A percentile compares a stretch with the other conserved stretches of the same genome.
phyloP scores from a whole-genome alignment of 1,139 yeast genomes.

The Kurtzmaniella quercitrusa region DNA sequence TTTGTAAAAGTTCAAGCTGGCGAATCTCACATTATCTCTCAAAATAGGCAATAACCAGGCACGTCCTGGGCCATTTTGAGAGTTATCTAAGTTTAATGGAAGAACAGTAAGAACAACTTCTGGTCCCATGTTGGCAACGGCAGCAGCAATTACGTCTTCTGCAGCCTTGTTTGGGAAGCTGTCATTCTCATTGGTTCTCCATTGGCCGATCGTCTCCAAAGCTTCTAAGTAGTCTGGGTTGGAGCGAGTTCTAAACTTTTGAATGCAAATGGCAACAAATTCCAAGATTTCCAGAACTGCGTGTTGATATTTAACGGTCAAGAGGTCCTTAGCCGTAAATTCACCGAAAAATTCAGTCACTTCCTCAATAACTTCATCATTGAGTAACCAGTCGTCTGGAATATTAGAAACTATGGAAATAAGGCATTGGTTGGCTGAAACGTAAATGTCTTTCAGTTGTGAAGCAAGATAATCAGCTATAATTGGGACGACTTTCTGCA shows the following conservation, averaged over 20 bases:
- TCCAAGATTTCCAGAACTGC: constrained; percentile 76
- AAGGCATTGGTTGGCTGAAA: constrained; percentile 82
- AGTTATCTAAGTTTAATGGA: constrained; percentile 64
- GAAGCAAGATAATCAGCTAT: constrained; percentile 63
- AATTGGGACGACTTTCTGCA: constrained; percentile 55
- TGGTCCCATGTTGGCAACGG: constrained; percentile 81
- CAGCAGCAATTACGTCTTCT: constrained; percentile 76
- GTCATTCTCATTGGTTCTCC: constrained; percentile 77
- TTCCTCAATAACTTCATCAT: constrained; percentile 53
- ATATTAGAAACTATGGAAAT: constrained; percentile 69
- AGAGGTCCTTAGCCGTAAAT: constrained; percentile 50
- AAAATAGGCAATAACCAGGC: constrained; percentile 95
- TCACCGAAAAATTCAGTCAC: constrained; percentile 46
- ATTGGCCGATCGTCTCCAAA: constrained; percentile 72
- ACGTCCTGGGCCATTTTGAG: constrained; percentile 56
- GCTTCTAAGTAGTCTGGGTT: constrained; percentile 70
- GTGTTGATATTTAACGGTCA: constrained; percentile 71
- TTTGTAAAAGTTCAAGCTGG: constrained; percentile 63
- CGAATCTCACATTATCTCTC: constrained; percentile 77
- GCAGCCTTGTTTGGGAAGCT: constrained; percentile 73
- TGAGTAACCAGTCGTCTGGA: constrained; percentile 53
- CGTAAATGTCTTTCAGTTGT: constrained; percentile 62
- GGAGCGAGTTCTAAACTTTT: constrained; percentile 61
- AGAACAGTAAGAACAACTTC: constrained; percentile 68
- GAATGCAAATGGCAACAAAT: constrained; percentile 59